Conservation (phyloP, 305 asterid species). For the Rubia tinctorum region DNA sequence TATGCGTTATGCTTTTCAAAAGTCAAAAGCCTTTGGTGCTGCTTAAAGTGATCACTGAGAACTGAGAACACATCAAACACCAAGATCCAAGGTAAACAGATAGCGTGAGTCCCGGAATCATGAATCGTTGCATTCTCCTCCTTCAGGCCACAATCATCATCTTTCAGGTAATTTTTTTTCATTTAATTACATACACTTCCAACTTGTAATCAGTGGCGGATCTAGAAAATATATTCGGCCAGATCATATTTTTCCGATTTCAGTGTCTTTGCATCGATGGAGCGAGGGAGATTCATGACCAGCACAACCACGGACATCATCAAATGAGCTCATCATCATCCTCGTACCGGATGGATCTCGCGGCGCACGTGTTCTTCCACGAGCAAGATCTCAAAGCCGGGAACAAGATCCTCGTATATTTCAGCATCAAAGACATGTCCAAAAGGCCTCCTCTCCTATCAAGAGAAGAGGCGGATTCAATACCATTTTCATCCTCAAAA, state of each 20-base stretch:
- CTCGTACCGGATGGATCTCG: constrained; percentile 36
- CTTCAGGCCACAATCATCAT: constrained; percentile 30
- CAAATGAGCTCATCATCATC: background rate
- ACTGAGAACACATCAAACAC: background rate
- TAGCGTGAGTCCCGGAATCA: constrained; percentile 27
- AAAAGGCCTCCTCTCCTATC: constrained; percentile 56
- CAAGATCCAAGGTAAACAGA: constrained; percentile 3
- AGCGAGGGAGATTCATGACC: constrained; percentile 14
- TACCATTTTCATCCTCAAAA: constrained; percentile 52
- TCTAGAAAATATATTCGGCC: background rate
- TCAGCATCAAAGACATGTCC: constrained; percentile 41
- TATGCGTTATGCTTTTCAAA: background rate
- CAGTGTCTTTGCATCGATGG: constrained; percentile 22
- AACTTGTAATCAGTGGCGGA: background rate
- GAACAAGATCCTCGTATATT: constrained; percentile 43
- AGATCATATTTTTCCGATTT: background rate
- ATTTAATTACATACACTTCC: too few species aligned
- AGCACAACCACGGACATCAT: background rate
- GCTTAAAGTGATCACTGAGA: background rate
- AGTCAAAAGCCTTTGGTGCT: constrained; percentile 6
- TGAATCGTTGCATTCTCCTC: constrained; percentile 21
- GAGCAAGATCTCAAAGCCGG: constrained; percentile 46
- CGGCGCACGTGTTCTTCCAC: constrained; percentile 51
- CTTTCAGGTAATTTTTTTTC: constrained; percentile 30
- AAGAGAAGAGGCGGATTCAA: constrained; percentile 47